A percentile compares a stretch with the other conserved stretches of the same genome.
Conservation (phyloP, 2,329 filamentous ascomycete genomes). For the Rhinocladiella similis region DNA sequence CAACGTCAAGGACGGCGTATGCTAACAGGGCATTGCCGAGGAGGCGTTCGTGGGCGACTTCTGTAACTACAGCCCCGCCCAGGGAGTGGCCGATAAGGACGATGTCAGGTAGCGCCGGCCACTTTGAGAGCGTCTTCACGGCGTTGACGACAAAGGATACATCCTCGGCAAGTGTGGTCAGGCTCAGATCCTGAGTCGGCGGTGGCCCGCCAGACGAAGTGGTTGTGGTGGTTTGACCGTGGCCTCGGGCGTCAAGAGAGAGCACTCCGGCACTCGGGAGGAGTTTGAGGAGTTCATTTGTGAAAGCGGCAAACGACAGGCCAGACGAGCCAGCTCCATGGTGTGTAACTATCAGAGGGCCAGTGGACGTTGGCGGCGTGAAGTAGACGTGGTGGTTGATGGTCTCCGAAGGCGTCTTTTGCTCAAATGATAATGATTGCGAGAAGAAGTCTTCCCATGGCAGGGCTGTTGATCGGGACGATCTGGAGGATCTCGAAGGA, state of each 20-base stretch:
- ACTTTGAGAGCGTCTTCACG: constrained; percentile 68
- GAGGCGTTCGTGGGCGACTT: constrained; percentile 68
- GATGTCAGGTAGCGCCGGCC: constrained; percentile 71
- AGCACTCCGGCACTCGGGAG: constrained; percentile 81
- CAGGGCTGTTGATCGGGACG: constrained; percentile 62
- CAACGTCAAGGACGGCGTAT: constrained; percentile 89
- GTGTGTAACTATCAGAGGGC: constrained; percentile 87
- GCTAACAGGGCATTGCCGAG: constrained; percentile 72
- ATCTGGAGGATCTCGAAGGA: constrained; percentile 12
- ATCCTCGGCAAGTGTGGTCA: constrained; percentile 72
- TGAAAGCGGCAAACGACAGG: constrained; percentile 83
- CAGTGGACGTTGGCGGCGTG: constrained; percentile 68
- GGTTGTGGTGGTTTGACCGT: constrained; percentile 64
- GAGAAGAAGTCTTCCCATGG: constrained; percentile 91
- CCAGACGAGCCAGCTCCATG: constrained; percentile 94
- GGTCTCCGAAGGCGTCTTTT: constrained; percentile 37
- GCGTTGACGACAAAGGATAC: constrained; percentile 68
- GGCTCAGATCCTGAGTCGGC: constrained; percentile 61
- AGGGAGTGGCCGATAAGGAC: constrained; percentile 89
- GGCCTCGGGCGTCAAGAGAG: constrained; percentile 80
- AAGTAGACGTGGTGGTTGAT: constrained; percentile 83
- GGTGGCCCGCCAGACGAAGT: constrained; percentile 8
- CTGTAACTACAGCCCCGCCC: constrained; percentile 85
- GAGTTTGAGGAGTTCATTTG: constrained; percentile 72
- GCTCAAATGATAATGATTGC: constrained; percentile 72